phyloP scores from a whole-genome alignment of 1,284 basidiomycete species.

The Naganishia albida region DNA sequence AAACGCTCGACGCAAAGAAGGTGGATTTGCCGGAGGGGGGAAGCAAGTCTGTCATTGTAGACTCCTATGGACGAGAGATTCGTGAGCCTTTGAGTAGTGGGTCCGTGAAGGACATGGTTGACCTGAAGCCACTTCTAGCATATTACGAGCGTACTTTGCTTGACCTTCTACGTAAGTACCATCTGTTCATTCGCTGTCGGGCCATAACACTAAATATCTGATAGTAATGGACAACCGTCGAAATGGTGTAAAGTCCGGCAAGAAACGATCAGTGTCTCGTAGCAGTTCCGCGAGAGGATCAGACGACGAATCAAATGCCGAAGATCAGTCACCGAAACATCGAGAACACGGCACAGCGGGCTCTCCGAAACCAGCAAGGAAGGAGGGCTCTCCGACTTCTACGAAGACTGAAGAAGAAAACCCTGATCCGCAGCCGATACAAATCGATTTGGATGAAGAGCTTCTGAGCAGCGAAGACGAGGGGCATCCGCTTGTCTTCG shows the following conservation, averaged over 20 bases:
- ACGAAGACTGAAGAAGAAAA: neutral
- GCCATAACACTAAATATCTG: neutral
- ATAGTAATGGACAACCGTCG: neutral
- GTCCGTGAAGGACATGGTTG: neutral
- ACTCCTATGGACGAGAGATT: neutral
- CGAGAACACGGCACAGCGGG: neutral
- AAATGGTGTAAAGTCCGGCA: neutral
- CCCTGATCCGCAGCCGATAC: too few species aligned
- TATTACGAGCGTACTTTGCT: neutral
- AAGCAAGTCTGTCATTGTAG: neutral
- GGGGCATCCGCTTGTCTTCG: constrained; percentile 3
- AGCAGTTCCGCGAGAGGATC: neutral
- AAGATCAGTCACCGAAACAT: neutral
- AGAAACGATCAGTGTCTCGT: neutral
- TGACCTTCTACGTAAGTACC: neutral
- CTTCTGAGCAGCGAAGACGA: constrained; percentile 2
- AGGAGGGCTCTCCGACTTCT: neutral
- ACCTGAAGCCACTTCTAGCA: neutral
- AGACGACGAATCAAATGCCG: neutral
- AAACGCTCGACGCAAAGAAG: neutral
- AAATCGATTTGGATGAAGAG: neutral
- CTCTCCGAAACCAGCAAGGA: neutral
- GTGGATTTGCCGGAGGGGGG: neutral
- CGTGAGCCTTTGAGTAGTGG: neutral
- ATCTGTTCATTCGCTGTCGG: neutral